phyloP scores from a whole-genome alignment of 305 asterid genomes.

The Euphrasia arctica region DNA sequence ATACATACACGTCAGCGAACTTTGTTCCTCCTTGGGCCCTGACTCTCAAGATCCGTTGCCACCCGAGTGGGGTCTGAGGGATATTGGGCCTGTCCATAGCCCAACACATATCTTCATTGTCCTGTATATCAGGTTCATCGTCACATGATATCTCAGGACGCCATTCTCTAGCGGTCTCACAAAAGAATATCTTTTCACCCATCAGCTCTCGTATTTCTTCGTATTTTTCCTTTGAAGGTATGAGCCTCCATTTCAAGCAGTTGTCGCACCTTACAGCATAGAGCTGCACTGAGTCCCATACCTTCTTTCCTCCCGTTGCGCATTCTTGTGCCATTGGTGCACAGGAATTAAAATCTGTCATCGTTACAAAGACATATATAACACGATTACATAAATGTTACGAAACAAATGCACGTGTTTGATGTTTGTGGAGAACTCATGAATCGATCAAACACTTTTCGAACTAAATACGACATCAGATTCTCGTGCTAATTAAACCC shows the following conservation, averaged over 20 bases:
- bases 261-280: slow-evolving; percentile 43
- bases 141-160: slow-evolving; percentile 49
- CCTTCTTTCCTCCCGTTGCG: background rate
- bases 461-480: too few species aligned
- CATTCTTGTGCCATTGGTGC: background rate
- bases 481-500: too few species aligned
- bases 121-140: slow-evolving; percentile 38
- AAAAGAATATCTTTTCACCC: slow-evolving; percentile 38
- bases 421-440: too few species aligned
- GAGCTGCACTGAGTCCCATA: background rate
- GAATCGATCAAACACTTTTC: too few species aligned
- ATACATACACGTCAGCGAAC: slow-evolving; percentile 43
- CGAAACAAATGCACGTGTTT: too few species aligned
- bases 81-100: slow-evolving; percentile 42
- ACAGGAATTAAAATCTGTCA: too few species aligned
- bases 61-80: slow-evolving; percentile 37
- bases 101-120: slow-evolving; percentile 28
- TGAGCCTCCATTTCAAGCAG: slow-evolving; percentile 60
- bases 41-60: slow-evolving; percentile 35
- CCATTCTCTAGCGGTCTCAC: slow-evolving; percentile 65
- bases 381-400: too few species aligned
- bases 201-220: slow-evolving; percentile 53
- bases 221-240: slow-evolving; percentile 50
- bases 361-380: too few species aligned
- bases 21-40: slow-evolving; percentile 46